Evolutionary conservation across 805 yeast species (phyloP).

Genomic region (Metschnikowia henanensis): DNA sequence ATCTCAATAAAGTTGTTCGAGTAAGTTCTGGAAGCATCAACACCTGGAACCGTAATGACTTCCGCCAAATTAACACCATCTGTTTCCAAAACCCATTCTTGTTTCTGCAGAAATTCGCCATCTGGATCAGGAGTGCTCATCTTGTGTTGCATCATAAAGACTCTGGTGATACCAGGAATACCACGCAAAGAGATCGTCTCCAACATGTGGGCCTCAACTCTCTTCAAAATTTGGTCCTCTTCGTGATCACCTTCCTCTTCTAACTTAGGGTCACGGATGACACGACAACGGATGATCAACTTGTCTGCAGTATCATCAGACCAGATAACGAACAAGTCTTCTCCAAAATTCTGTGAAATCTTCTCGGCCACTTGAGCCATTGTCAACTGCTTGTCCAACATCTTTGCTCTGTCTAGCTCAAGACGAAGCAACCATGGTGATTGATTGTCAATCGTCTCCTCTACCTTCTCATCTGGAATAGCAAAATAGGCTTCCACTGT

Average conservation of each 20-base stretch:
- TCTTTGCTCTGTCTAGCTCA: slow-evolving; percentile 97
- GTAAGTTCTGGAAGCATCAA: slow-evolving; percentile 85
- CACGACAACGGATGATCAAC: slow-evolving; percentile 96
- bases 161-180: slow-evolving; percentile 89
- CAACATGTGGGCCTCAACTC: slow-evolving; percentile 94
- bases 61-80: slow-evolving; percentile 97
- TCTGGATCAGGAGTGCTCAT: slow-evolving; percentile 67
- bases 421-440: slow-evolving; percentile 98
- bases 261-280: slow-evolving; percentile 92
- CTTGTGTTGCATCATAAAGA: slow-evolving; percentile 86
- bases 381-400: slow-evolving; percentile 96
- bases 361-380: slow-evolving; percentile 98
- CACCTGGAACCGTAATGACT: slow-evolving; percentile 94
- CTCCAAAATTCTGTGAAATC: slow-evolving; percentile 89
- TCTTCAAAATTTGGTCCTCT: slow-evolving; percentile 94
- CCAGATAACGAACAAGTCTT: slow-evolving; percentile 97
- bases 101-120: slow-evolving; percentile 86
- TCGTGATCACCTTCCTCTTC: slow-evolving; percentile 95
- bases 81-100: slow-evolving; percentile 98
- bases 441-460: slow-evolving; percentile 89
- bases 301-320: slow-evolving; percentile 98
- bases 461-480: slow-evolving; percentile 96
- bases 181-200: slow-evolving; percentile 95
- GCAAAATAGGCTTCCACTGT: slow-evolving; percentile 97
- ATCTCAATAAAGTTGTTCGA: slow-evolving; percentile 97